These are phyloP conservation scores for Allantophomopsis lycopodina DNA, from an alignment of 2,329 filamentous ascomycete species.

Conservation along the genomic window DNA sequence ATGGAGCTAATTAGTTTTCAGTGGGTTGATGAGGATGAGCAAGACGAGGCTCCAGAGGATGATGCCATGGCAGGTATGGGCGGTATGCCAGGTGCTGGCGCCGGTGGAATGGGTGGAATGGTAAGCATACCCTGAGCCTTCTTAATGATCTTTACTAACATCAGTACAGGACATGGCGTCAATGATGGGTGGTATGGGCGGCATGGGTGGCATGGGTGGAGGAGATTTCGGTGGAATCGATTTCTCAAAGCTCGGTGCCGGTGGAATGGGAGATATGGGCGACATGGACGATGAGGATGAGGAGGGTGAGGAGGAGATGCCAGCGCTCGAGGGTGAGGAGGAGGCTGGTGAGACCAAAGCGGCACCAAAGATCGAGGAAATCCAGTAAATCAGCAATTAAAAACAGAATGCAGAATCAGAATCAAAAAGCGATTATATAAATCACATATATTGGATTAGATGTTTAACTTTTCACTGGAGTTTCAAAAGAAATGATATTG, in stretches of 20 bases:
- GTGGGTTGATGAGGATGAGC: constrained; percentile 50
- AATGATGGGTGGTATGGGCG: constrained; percentile 21
- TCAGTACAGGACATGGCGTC: constrained; percentile 15
- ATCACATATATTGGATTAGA: too few relatives aligned
- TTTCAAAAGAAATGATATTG: too few relatives aligned
- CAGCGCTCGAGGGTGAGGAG: constrained; percentile 56
- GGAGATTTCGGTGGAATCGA: constrained; percentile 79
- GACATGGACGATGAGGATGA: constrained; percentile 19
- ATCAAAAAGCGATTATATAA: too few relatives aligned
- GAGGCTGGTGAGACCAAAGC: constrained; percentile 25
- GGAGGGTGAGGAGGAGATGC: constrained; percentile 73
- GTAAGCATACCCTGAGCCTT: too few relatives aligned
- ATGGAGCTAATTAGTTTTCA: not conserved
- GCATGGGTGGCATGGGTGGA: constrained; percentile 23
- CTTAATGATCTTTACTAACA: not conserved
- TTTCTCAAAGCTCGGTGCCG: constrained; percentile 78
- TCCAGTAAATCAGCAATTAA: constrained; percentile 10
- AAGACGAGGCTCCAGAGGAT: constrained; percentile 77
- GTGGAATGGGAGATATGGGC: constrained; percentile 33
- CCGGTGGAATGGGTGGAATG: constrained; percentile 21
- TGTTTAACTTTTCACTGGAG: too few relatives aligned
- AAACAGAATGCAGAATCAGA: not conserved
- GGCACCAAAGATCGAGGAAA: constrained; percentile 25
- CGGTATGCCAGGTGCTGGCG: constrained; percentile 22
- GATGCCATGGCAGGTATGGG: constrained; percentile 61